phyloP scores from a whole-genome alignment of 192 early-diverging fungal genomes.

The Dissophora globulifera region DNA sequence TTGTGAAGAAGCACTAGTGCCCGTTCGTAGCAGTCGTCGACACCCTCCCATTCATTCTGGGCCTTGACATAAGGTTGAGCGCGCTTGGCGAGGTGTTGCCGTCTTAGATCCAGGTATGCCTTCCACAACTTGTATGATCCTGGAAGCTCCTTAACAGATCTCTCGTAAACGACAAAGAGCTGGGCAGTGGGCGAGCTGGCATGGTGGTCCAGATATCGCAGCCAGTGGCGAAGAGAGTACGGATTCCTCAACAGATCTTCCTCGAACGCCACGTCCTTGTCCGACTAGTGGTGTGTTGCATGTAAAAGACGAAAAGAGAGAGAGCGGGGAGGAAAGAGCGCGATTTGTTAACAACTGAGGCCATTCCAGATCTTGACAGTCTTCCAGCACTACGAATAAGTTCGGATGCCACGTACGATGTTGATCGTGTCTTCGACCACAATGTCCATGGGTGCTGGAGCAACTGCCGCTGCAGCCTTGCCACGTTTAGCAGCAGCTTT shows the following conservation, averaged over 20 bases:
- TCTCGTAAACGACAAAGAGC: conserved; percentile 82
- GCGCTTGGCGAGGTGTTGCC: conserved; percentile 51
- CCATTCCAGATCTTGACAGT: too few relatives aligned
- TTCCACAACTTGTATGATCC: conserved; percentile 98
- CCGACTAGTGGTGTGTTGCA: conserved; percentile 52
- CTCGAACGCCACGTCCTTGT: conserved; percentile 74
- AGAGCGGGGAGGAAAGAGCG: too few relatives aligned
- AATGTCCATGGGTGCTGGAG: conserved; percentile 21
- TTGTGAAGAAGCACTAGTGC: conserved; percentile 92
- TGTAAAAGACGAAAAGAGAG: too few relatives aligned
- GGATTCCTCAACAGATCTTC: conserved; percentile 75
- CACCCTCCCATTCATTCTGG: conserved; percentile 69
- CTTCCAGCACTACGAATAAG: too few relatives aligned
- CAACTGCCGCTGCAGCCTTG: conserved; percentile 14
- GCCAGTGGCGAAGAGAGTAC: conserved; percentile 82
- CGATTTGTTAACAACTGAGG: too few relatives aligned
- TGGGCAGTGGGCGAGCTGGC: conserved; percentile 53
- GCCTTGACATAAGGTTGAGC: conserved; percentile 64
- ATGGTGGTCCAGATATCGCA: conserved; percentile 93
- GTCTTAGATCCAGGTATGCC: conserved; percentile 79
- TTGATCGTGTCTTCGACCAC: conserved; percentile 46
- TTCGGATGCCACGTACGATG: conserved; percentile 25
- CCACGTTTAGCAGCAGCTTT: conserved; percentile 14
- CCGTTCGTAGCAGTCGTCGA: conserved; percentile 86
- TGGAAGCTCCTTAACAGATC: conserved; percentile 87